A percentile compares a stretch with the other conserved stretches of the same genome.
Conservation (phyloP, 148 eudicot genomes). For the Rhododendron henanense region DNA sequence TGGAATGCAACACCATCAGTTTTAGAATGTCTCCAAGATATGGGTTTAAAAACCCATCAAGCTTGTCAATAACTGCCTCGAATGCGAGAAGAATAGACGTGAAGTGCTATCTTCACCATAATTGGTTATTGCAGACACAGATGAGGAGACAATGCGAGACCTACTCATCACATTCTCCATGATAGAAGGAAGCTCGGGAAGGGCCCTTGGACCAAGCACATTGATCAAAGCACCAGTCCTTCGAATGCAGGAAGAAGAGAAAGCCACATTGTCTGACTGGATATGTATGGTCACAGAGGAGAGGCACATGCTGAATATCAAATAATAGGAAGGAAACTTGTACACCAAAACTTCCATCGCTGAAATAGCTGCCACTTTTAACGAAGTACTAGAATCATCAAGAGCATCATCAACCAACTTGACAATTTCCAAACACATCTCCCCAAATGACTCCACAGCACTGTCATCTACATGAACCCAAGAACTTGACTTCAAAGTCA, state of each 20-base stretch:
- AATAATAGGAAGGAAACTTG: constrained; percentile 55
- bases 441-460: too few relatives aligned
- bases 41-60: constrained; percentile 82
- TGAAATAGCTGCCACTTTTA: constrained; percentile 52
- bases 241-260: constrained; percentile 60
- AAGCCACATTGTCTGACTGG: constrained; percentile 47
- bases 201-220: constrained; percentile 72
- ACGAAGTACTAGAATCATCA: constrained; percentile 33
- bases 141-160: constrained; percentile 25
- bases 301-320: constrained; percentile 58
- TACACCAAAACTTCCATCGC: constrained; percentile 64
- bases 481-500: too few relatives aligned
- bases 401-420: too few relatives aligned
- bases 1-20: constrained; percentile 59
- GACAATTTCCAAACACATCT: too few relatives aligned
- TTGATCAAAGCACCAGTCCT: constrained; percentile 67
- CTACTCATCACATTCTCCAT: constrained; percentile 52
- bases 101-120: constrained; percentile 18
- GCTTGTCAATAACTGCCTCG: constrained; percentile 80
- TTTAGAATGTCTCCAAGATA: constrained; percentile 67
- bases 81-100: constrained; percentile 48
- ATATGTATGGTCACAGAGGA: constrained; percentile 51
- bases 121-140: constrained; percentile 17
- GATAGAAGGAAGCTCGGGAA: constrained; percentile 76
- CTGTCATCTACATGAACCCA: too few relatives aligned